Evolutionary conservation across 345 rosid species (phyloP), one percentile per base, ranked within the genome.

Genomic region (Boechera divaricarpa): DNA sequence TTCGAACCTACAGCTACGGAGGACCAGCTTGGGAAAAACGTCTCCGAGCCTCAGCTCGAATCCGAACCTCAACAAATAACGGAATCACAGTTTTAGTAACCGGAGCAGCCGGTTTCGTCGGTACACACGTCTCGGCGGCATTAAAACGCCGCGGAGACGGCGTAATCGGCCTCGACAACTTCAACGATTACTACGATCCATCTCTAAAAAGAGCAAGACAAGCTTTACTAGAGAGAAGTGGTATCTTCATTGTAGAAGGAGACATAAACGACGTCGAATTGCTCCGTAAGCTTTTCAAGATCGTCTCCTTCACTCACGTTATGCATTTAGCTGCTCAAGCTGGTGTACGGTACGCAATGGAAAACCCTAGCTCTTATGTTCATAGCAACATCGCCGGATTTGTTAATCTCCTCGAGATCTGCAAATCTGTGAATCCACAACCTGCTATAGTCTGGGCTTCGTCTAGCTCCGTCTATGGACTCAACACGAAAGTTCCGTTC

Each of bases 251-350:
- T 16, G 96, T 94, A 5, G 96, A 94, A 80, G 98, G 97, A 10
- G 98, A 94, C 57, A 89, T 94, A 75, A 94, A 94, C 73, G 97
- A 94, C 59, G 87, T 70, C 60, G 83, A 83, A 55, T 80, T 94
- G 69, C 61, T 94, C 28, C 84, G 74, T 90, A 90, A 89, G 78
- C 82, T 91, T 1, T 94, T 91, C 67, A 97, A 91, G 36, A 79
- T 89, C 41, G 97, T 89, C 35, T 48, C 88, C 2, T 91, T 94
- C 80, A 89, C 97, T 4, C 98, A 94, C 41, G 94, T 94, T 12
- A 91, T 91, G 98, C 98, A 92, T 77, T 78, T 92, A 68, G 98
- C 96, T 0, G 96, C 98, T 56, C 96, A 92, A 72, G 97, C 97
- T 29, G 97, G 97, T 12, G 98, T 92, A 35, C 79, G 98, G 79